These are phyloP conservation scores for Diplodia seriata DNA, from an alignment of 2,329 filamentous ascomycete genomes.

Conservation along the genomic window DNA sequence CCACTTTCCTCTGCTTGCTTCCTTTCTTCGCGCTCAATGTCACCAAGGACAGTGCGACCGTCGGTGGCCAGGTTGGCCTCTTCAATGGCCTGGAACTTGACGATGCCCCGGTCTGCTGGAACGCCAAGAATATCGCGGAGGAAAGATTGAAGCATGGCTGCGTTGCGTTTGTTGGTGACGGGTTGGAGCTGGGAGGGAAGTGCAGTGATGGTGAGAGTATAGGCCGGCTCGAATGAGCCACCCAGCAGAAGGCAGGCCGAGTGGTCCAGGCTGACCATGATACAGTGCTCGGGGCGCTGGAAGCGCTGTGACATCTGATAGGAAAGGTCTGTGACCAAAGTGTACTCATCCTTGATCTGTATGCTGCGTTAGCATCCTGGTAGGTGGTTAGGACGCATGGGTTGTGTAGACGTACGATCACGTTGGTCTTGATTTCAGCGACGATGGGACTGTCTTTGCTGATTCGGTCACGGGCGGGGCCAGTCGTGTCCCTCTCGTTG, in stretches of 20 bases:
- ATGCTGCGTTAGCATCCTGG: constrained; percentile 35
- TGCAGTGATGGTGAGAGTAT: constrained; percentile 76
- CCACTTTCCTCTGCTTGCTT: constrained; percentile 52
- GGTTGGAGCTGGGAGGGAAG: constrained; percentile 73
- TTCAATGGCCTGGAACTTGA: constrained; percentile 72
- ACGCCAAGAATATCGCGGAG: constrained; percentile 76
- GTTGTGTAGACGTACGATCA: constrained; percentile 52
- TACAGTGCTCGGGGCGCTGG: constrained; percentile 73
- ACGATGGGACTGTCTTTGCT: constrained; percentile 56
- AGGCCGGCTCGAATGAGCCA: constrained; percentile 78
- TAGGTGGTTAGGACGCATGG: neutral
- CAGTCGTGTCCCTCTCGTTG: constrained; percentile 45
- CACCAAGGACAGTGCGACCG: constrained; percentile 71
- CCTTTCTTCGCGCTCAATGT: constrained; percentile 67
- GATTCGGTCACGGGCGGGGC: constrained; percentile 51
- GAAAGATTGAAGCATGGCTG: constrained; percentile 76
- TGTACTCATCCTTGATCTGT: constrained; percentile 77
- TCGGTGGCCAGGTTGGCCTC: constrained; percentile 77
- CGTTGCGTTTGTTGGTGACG: constrained; percentile 80
- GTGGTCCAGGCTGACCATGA: constrained; percentile 79
- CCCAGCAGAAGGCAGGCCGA: constrained; percentile 76
- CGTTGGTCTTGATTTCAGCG: constrained; percentile 58
- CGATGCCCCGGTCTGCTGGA: constrained; percentile 68
- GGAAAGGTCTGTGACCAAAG: constrained; percentile 75
- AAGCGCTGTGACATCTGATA: constrained; percentile 77